These are phyloP conservation scores for Lycium barbarum DNA, from an alignment of 257 asterid genomes.

Conservation along the genomic window DNA sequence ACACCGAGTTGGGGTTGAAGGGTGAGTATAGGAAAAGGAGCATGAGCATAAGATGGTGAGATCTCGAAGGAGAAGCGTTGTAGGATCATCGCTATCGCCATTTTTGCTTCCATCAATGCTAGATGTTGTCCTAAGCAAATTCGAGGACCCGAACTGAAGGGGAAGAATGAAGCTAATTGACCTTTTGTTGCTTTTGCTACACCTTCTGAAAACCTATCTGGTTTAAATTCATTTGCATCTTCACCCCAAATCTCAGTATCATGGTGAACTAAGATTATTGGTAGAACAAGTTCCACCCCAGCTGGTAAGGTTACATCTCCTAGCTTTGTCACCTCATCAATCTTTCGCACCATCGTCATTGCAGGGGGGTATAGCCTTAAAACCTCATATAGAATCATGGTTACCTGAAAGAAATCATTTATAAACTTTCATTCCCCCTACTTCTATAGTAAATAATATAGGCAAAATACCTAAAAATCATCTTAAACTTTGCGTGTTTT, in stretches of 20 bases:
- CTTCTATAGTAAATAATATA: too few relatives aligned
- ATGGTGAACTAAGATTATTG: slow-evolving; percentile 28
- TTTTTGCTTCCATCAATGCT: slow-evolving; percentile 39
- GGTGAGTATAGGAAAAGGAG: slow-evolving; percentile 32
- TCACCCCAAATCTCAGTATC: slow-evolving; percentile 40
- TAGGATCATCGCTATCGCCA: slow-evolving; percentile 34
- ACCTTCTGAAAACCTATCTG: slow-evolving; percentile 39
- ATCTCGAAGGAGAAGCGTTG: background rate
- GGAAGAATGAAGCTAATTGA: slow-evolving; percentile 23
- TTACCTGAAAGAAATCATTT: slow-evolving; percentile 20
- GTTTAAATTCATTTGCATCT: slow-evolving; percentile 38
- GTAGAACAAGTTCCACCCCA: slow-evolving; percentile 30
- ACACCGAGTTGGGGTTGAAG: slow-evolving; percentile 36
- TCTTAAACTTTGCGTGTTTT: too few relatives aligned
- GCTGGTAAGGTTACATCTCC: slow-evolving; percentile 33
- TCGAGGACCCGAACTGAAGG: slow-evolving; percentile 43
- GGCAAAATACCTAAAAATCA: too few relatives aligned
- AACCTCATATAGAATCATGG: slow-evolving; percentile 38
- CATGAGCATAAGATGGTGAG: background rate
- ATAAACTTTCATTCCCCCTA: too few relatives aligned
- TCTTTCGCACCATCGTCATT: background rate
- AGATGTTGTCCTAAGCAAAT: slow-evolving; percentile 40
- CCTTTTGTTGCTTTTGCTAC: slow-evolving; percentile 36
- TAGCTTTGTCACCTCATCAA: slow-evolving; percentile 24
- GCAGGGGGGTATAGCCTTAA: slow-evolving; percentile 39